These are phyloP conservation scores for Cicer yamashitae DNA, from an alignment of 306 rosid species.

Conservation along the genomic window DNA sequence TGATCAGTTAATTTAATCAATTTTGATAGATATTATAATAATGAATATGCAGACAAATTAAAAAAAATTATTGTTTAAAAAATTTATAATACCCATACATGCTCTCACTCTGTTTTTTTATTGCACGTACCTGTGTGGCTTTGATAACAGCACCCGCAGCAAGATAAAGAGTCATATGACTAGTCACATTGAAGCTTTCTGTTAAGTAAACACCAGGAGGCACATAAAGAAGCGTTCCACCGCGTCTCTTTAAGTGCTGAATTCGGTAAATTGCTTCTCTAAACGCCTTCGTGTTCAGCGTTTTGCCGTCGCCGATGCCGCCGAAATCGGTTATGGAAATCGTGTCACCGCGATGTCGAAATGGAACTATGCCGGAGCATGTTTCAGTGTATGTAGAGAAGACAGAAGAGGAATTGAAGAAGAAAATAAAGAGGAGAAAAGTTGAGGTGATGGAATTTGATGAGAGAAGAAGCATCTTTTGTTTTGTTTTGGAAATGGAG, in stretches of 20 bases:
- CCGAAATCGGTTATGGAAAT: constrained; percentile 75
- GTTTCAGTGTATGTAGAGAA: constrained; percentile 43
- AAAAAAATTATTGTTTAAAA: no score
- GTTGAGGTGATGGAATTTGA: background rate
- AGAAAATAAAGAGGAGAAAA: background rate
- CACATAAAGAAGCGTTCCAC: constrained; percentile 76
- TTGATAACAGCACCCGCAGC: constrained; percentile 84
- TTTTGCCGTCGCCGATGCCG: constrained; percentile 78
- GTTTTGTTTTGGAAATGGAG: no score
- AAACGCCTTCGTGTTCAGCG: constrained; percentile 79
- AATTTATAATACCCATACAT: no score
- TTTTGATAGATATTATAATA: no score
- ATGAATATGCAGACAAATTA: no score
- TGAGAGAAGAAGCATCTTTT: constrained; percentile 38
- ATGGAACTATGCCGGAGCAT: constrained; percentile 75
- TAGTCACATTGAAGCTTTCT: constrained; percentile 77
- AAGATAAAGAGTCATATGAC: constrained; percentile 87
- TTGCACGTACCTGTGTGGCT: constrained; percentile 69
- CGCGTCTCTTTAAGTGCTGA: constrained; percentile 62
- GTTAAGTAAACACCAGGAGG: constrained; percentile 87
- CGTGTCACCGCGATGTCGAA: constrained; percentile 60
- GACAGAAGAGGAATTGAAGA: background rate
- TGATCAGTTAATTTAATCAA: no score
- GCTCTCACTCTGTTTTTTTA: no score
- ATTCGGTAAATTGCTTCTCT: constrained; percentile 73